phyloP scores from a whole-genome alignment of 106 monocot species.

The Xerophyta viscosa region DNA sequence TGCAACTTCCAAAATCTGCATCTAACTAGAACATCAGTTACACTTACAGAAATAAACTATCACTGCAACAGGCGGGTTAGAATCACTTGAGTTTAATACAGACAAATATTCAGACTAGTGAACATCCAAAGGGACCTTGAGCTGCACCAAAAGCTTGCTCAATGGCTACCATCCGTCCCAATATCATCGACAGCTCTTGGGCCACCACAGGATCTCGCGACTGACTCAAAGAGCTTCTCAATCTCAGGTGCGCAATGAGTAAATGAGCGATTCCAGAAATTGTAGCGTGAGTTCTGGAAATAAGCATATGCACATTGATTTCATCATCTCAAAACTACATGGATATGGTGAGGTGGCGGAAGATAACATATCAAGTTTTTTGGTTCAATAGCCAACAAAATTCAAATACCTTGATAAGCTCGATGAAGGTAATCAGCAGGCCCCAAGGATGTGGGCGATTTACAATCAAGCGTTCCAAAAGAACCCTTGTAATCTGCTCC shows the following conservation, averaged over 20 bases:
- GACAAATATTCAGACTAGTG: too few species aligned
- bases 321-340: too few species aligned
- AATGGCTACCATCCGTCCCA: conserved; percentile 47
- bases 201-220: conserved; percentile 71
- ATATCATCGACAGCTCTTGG: conserved; percentile 64
- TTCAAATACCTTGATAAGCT: conserved; percentile 75
- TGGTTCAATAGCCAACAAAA: background rate
- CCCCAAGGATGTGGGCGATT: conserved; percentile 98
- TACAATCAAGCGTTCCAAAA: conserved; percentile 81
- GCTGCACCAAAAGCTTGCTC: too few species aligned
- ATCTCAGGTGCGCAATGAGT: conserved; percentile 78
- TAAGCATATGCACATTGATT: background rate
- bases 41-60: too few species aligned
- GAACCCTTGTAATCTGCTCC: conserved; percentile 90
- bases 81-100: too few species aligned
- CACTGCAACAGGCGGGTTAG: too few species aligned
- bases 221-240: conserved; percentile 80
- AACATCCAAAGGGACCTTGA: too few species aligned
- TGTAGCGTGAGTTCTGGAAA: conserved; percentile 77
- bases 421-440: conserved; percentile 88
- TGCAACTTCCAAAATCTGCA: too few species aligned
- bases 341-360: too few species aligned
- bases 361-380: too few species aligned
- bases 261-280: conserved; percentile 75
- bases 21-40: too few species aligned